Evolutionary conservation across 176 grass and related monocot genomes (phyloP), one percentile per base, ranked within the genome.

Genomic region (Triticum timopheevii): DNA sequence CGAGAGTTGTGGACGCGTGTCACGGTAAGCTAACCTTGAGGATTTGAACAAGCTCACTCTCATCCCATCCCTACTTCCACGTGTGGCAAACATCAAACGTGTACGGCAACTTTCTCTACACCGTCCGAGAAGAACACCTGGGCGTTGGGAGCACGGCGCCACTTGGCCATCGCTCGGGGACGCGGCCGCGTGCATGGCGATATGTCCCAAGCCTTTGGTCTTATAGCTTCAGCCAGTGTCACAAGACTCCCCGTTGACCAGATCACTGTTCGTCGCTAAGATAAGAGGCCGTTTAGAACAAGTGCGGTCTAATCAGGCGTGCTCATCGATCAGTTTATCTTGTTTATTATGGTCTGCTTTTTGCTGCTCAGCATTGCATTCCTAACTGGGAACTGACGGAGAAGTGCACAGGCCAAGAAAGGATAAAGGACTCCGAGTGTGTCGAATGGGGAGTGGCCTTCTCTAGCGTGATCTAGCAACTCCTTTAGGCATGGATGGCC

Each of bases 41-140:
- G 71, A 65, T 42, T 70, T 91, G 86, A 44, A 27, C 76, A 88
- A 40, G 82, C 76, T 64, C 81, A 42, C 84, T 63, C 36, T 61
- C 61, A 52, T 16, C 78, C 10, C 69, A n/a, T 61, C 62, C 23
- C 10, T 74, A 4, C 68, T 49, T 38, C 73, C 80, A 84, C 86
- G 86, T 87, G 85, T 75, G 10, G 10, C 34, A 61, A 84, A 34
- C 15, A 61, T 35, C 89, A 91, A 87, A 84, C 89, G 81, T 91
- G 90, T 72, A 91, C 82, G 86, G 70, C 39, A 82, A 8, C 70
- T 81, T 72, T 45, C 0, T 54, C 84, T 40, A 8, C 58, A 4
- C 7, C 52, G 50, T 71, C 27, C 13, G 30, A 22, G 49, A 39
- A 58, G 63, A 82, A 69, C 47, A 69, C 69, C 69, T 77, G 69